These are phyloP conservation scores for Sclerotiophoma versabilis DNA, from an alignment of 2,329 filamentous ascomycete species.

Conservation along the genomic window DNA sequence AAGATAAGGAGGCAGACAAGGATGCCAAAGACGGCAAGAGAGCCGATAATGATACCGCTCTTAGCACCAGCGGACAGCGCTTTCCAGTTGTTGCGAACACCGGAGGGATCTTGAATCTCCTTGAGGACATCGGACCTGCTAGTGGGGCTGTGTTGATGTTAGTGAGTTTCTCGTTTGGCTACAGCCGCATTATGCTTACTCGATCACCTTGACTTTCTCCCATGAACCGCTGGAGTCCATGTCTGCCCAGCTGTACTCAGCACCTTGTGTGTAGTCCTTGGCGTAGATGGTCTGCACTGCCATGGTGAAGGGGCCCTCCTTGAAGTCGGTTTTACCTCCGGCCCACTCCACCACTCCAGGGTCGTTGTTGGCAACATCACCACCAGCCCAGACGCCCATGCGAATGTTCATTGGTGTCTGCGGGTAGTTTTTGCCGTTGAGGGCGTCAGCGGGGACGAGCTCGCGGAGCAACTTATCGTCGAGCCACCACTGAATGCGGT, in stretches of 20 bases:
- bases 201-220: conserved; percentile 60
- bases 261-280: conserved; percentile 64
- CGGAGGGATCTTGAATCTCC: conserved; percentile 45
- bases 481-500: conserved; percentile 69
- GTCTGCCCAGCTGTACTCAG: conserved; percentile 70
- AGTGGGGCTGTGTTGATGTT: conserved; percentile 18
- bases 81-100: conserved; percentile 45
- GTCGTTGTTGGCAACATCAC: conserved; percentile 55
- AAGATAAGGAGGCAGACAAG: conserved; percentile 38
- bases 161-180: neutral
- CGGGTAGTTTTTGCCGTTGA: conserved; percentile 67
- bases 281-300: conserved; percentile 69
- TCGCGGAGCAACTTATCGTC: conserved; percentile 69
- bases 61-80: conserved; percentile 44
- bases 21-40: conserved; percentile 37
- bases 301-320: conserved; percentile 74
- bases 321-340: conserved; percentile 72
- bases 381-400: conserved; percentile 72
- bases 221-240: conserved; percentile 60
- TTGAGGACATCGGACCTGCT: conserved; percentile 42
- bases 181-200: conserved; percentile 38
- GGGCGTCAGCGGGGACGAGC: conserved; percentile 65
- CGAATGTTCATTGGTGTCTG: conserved; percentile 78
- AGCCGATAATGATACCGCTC: conserved; percentile 45
- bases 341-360: conserved; percentile 60